Conservation (phyloP, 768 basidiomycete species). For the Kwoniella dejecticola region DNA sequence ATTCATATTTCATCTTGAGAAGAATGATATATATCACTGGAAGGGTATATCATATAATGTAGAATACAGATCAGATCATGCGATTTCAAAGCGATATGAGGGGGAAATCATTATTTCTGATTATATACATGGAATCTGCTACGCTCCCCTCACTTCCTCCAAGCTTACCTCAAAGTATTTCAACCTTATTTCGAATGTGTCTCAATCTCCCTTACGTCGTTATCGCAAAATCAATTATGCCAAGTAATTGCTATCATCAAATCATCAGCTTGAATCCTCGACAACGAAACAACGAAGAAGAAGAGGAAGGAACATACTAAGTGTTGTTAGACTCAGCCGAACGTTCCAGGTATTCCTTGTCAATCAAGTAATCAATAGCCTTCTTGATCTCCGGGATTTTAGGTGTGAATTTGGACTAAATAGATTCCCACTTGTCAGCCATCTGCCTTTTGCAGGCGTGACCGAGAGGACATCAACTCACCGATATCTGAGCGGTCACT, state of each 20-base stretch:
- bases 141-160: too few relatives aligned
- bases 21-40: too few relatives aligned
- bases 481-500: constrained; percentile 48
- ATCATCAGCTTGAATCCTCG: neutral
- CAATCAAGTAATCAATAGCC: constrained; percentile 87
- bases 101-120: too few relatives aligned
- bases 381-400: constrained; percentile 97
- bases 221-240: constrained; percentile 15
- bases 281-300: too few relatives aligned
- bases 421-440: neutral
- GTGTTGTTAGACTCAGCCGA: constrained; percentile 88
- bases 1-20: too few relatives aligned
- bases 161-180: too few relatives aligned
- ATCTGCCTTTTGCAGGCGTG: neutral
- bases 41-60: too few relatives aligned
- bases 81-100: too few relatives aligned
- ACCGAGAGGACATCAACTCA: neutral
- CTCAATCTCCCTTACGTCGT: too few relatives aligned
- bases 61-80: too few relatives aligned
- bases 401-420: constrained; percentile 61
- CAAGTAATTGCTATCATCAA: constrained; percentile 29
- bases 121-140: too few relatives aligned
- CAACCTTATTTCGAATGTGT: too few relatives aligned
- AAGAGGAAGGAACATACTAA: constrained; percentile 58
- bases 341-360: constrained; percentile 97